phyloP scores from a whole-genome alignment of 441 rosid genomes.

The Eruca vesicaria region DNA sequence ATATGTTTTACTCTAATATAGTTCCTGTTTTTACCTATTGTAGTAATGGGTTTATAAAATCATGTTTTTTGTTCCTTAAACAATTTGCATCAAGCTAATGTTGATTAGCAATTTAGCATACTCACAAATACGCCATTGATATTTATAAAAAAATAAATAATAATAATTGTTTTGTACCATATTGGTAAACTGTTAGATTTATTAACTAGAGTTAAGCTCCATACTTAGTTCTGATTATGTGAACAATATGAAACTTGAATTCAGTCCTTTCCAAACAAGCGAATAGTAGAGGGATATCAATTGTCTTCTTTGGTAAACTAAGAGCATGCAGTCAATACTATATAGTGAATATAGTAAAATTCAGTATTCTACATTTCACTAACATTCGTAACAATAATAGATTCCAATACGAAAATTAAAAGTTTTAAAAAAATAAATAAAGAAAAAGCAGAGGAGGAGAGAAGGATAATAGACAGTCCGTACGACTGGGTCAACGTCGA shows the following conservation, averaged over 20 bases:
- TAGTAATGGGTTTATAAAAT: background rate
- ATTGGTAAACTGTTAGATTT: background rate
- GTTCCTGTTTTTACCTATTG: background rate
- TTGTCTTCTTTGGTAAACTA: background rate
- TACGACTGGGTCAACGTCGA: constrained; percentile 39
- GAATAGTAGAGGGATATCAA: background rate
- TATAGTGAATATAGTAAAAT: background rate
- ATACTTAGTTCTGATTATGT: background rate
- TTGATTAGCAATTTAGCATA: background rate
- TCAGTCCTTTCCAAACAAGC: background rate
- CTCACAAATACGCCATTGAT: background rate
- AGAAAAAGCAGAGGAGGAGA: background rate
- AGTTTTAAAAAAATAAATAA: background rate
- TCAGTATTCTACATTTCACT: background rate
- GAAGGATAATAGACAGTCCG: constrained; percentile 27
- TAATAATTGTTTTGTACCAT: background rate
- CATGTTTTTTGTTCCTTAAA: background rate
- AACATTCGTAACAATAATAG: background rate
- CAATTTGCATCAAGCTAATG: background rate
- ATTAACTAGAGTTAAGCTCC: background rate
- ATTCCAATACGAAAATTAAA: background rate
- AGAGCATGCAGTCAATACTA: background rate
- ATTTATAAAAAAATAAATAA: background rate
- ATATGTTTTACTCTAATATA: background rate
- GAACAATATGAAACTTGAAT: background rate